phyloP scores from a whole-genome alignment of 257 asterid species.

The Parsonsia alboflavescens region DNA sequence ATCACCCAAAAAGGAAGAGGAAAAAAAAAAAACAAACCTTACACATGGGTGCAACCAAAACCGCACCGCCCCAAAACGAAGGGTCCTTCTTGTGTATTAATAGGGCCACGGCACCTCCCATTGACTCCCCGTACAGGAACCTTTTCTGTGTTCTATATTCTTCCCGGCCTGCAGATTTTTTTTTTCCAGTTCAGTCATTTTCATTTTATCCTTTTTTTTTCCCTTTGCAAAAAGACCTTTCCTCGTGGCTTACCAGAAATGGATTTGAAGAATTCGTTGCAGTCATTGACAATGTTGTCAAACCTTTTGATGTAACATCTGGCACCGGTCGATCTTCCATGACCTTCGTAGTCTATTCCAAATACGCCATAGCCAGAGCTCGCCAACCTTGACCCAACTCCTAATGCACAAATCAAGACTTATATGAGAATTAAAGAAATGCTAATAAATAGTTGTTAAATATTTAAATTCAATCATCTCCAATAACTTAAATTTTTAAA shows the following conservation, averaged over 20 bases:
- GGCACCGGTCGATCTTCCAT: constrained; percentile 75
- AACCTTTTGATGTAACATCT: constrained; percentile 83
- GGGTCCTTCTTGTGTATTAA: constrained; percentile 73
- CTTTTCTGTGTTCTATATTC: constrained; percentile 57
- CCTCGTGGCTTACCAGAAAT: constrained; percentile 49
- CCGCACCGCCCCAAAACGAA: constrained; percentile 80
- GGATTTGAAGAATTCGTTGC: constrained; percentile 58
- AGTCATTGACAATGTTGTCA: constrained; percentile 66
- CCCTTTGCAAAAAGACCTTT: too few species aligned
- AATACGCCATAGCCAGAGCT: constrained; percentile 69
- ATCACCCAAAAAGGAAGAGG: too few species aligned
- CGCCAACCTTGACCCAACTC: constrained; percentile 69
- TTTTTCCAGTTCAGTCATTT: neutral
- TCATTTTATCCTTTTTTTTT: too few species aligned
- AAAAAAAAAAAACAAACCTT: constrained; percentile 38
- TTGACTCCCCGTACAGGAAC: constrained; percentile 88
- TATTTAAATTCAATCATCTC: too few species aligned
- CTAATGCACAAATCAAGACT: constrained; percentile 19
- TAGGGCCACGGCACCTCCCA: constrained; percentile 96
- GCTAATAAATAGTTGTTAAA: too few species aligned
- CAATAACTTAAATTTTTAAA: too few species aligned
- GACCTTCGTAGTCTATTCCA: constrained; percentile 92
- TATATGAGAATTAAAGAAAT: too few species aligned
- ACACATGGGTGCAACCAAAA: constrained; percentile 95
- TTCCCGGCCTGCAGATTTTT: constrained; percentile 40